Evolutionary conservation across 208 protist genomes (phyloP).

Genomic region (Trypanosoma boissoni): DNA sequence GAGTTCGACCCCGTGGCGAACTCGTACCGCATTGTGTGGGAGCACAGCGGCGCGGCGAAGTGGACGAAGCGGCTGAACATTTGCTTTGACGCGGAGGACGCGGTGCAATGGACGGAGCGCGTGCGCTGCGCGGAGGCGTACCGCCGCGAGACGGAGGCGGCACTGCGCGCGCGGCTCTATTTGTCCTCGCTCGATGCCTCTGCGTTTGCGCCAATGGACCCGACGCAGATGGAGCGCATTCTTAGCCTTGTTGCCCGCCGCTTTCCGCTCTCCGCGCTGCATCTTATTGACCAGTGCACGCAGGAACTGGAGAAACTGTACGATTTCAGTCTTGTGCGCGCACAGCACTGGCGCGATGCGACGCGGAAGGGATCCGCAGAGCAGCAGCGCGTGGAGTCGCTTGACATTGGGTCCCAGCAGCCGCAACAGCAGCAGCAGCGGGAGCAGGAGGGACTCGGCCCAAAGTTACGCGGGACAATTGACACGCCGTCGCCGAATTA

Average conservation of each 20-base stretch:
- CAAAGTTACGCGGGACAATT: constrained; percentile 69
- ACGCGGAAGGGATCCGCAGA: constrained; percentile 48
- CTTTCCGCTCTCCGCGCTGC: constrained; percentile 73
- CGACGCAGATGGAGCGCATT: constrained; percentile 86
- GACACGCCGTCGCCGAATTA: constrained; percentile 86
- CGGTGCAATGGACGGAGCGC: constrained; percentile 67
- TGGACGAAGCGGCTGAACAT: constrained; percentile 90
- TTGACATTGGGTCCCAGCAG: constrained; percentile 34
- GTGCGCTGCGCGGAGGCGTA: constrained; percentile 66
- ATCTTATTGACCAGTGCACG: constrained; percentile 73
- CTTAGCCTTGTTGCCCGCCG: constrained; percentile 62
- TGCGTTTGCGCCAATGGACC: constrained; percentile 63
- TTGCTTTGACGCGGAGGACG: constrained; percentile 83
- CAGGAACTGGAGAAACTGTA: constrained; percentile 79
- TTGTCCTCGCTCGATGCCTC: constrained; percentile 57
- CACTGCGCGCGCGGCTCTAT: constrained; percentile 74
- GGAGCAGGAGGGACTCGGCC: constrained; percentile 38
- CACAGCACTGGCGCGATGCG: constrained; percentile 75
- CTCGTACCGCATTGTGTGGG: constrained; percentile 78
- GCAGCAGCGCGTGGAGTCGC: constrained; percentile 40
- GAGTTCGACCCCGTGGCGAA: constrained; percentile 59
- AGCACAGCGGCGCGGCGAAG: constrained; percentile 55
- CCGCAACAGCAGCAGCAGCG: constrained; percentile 24
- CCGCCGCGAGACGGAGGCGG: constrained; percentile 68
- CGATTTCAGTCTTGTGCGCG: constrained; percentile 72